A percentile compares a stretch with the other conserved stretches of the same genome.
Evolutionary conservation across 2,329 filamentous ascomycete genomes (phyloP).

Genomic region (Fusarium piperis): DNA sequence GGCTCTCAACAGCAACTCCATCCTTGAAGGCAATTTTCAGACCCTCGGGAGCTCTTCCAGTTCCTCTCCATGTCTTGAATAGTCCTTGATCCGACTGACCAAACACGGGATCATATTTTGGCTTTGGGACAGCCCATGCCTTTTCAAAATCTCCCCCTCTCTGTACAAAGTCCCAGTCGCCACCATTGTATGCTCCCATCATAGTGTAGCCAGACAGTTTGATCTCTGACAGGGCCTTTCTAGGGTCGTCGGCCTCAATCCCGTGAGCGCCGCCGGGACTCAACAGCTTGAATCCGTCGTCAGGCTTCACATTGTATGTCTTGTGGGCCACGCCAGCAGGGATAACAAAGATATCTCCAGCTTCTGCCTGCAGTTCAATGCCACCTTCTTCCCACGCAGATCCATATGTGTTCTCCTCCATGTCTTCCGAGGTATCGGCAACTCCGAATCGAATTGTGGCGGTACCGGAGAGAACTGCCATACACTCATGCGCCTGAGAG

Average conservation of each 20-base stretch:
- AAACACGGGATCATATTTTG: slow-evolving; percentile 31
- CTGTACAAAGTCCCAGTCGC: slow-evolving; percentile 34
- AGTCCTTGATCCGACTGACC: slow-evolving; percentile 7
- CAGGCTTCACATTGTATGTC: slow-evolving; percentile 55
- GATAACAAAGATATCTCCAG: slow-evolving; percentile 68
- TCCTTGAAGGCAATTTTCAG: not conserved
- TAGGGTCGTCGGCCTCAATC: slow-evolving; percentile 48
- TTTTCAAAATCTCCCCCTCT: slow-evolving; percentile 32
- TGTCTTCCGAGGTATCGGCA: slow-evolving; percentile 55
- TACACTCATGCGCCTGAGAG: slow-evolving; percentile 64
- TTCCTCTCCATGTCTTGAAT: slow-evolving; percentile 25
- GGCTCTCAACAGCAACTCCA: not conserved
- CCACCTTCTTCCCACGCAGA: slow-evolving; percentile 56
- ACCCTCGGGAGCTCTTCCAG: not conserved
- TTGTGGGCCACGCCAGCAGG: slow-evolving; percentile 67
- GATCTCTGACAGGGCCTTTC: slow-evolving; percentile 49
- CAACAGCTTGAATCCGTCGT: slow-evolving; percentile 46
- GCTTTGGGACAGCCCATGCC: slow-evolving; percentile 33
- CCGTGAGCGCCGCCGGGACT: slow-evolving; percentile 55
- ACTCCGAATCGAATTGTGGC: slow-evolving; percentile 65
- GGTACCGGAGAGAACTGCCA: slow-evolving; percentile 63
- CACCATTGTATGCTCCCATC: slow-evolving; percentile 60
- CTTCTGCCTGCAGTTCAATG: slow-evolving; percentile 56
- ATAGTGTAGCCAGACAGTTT: slow-evolving; percentile 45
- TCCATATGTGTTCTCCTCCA: slow-evolving; percentile 53